Base-by-base conservation (phyloP, 2,329 filamentous ascomycete genomes). In the Diaporthe vaccinii region DNA sequence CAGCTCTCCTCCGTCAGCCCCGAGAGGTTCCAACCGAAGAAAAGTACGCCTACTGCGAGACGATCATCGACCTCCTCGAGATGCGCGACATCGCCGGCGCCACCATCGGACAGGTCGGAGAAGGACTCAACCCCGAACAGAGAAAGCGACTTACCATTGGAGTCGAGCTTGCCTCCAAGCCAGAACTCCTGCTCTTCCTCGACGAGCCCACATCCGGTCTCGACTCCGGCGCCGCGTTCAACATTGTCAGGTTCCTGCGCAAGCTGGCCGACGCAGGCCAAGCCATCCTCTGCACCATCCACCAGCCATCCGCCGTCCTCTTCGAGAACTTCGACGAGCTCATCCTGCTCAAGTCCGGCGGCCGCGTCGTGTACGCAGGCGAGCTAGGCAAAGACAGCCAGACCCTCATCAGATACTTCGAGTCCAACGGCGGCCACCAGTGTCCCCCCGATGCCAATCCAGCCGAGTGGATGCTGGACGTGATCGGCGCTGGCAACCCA, bases 131-230 rank as follows among this genome's bases (percentile, higher is more conserved):
- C 78, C 82, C 83, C 2, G 85, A 86, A 76, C 84, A 86, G 70
- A 80, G 84, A 58, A 86, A 86, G 77, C 89, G 92, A 78, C 86
- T 95, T 25, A 95, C 93, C 1, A 95, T 95, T 75, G 93, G 92
- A 80, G 93, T 95, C 4, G 93, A 95, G 81, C 86, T 95, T 12
- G 93, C 92, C 36, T 93, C 93, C 5, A 93, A 93, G 82, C 93
- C 93, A 3, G 88, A 91, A 49, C 85, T 95, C 4, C 87, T 95
- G 71, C 87, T 95, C 39, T 95, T 95, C 86, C 87, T 95, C 41
- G 93, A 95, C 80, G 93, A 95, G 81, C 93, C 93, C 7, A 95
- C 93, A 7, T 94, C 92, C 39, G 93, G 93, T 82, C 87, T 95
- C 22, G 93, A 95, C 82, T 91, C 89, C 80, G 92, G 94, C 80